Evolutionary conservation across 345 rosid genomes (phyloP).

Genomic region (Pseudoturritis turrita): DNA sequence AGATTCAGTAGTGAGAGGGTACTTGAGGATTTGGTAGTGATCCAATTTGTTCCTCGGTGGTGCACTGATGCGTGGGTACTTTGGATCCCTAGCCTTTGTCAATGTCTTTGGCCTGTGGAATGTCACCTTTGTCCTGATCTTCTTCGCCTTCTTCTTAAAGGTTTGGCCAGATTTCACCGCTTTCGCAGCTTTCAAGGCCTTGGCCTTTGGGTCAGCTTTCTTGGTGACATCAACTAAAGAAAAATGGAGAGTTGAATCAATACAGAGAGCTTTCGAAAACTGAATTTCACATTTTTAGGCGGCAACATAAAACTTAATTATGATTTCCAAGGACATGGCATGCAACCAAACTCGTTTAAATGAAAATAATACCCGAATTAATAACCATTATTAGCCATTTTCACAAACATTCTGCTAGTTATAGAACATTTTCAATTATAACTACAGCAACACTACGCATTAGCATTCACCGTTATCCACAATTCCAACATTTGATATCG

Average conservation of each 20-base stretch:
- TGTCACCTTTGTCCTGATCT: conserved; percentile 33
- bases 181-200: conserved; percentile 58
- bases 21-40: conserved; percentile 50
- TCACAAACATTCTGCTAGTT: not conserved
- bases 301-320: no score
- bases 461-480: not conserved
- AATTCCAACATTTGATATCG: no score
- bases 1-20: conserved; percentile 59
- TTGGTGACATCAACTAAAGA: conserved; percentile 32
- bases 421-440: not conserved
- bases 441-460: not conserved
- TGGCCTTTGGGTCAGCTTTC: conserved; percentile 51
- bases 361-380: not conserved
- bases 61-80: conserved; percentile 27
- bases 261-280: not conserved
- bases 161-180: conserved; percentile 56
- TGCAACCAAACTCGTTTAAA: not conserved
- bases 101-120: conserved; percentile 40
- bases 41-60: conserved; percentile 35
- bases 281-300: no score
- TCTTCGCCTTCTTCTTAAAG: conserved; percentile 37
- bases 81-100: conserved; percentile 21
- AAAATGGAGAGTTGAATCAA: not conserved
- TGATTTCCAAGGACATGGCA: not conserved
- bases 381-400: not conserved